Evolutionary conservation across 2,329 filamentous ascomycete species (phyloP).

Genomic region (Aaosphaeria pasadenensis): DNA sequence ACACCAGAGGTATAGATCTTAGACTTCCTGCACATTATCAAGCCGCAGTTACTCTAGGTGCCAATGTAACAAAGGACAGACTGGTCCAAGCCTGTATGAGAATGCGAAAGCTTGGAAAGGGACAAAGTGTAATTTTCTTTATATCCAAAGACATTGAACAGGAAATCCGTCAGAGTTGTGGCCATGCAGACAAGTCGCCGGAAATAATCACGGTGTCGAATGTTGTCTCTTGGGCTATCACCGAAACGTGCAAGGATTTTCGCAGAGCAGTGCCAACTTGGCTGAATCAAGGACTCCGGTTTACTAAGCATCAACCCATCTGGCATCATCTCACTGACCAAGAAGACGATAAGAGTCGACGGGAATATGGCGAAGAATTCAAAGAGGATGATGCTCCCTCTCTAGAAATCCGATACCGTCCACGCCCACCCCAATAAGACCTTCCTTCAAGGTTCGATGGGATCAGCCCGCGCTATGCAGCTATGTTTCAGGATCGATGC

Average conservation of each 20-base stretch:
- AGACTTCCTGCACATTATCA: constrained; percentile 57
- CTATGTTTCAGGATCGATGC: constrained; percentile 6
- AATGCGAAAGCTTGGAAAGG: constrained; percentile 66
- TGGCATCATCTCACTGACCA: constrained; percentile 17
- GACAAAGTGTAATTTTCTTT: constrained; percentile 64
- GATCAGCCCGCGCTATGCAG: too few species aligned
- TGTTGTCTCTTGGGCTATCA: constrained; percentile 59
- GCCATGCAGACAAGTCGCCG: neutral
- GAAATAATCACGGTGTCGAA: constrained; percentile 42
- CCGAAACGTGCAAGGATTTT: constrained; percentile 54
- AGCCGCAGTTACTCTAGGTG: constrained; percentile 66
- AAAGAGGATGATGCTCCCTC: constrained; percentile 56
- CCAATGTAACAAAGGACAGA: constrained; percentile 64
- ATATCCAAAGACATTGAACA: constrained; percentile 56
- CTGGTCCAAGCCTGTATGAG: constrained; percentile 64
- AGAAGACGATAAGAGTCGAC: constrained; percentile 25
- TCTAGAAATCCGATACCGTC: constrained; percentile 34
- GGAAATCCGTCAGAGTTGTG: neutral
- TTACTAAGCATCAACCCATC: constrained; percentile 38
- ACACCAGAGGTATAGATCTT: constrained; percentile 69
- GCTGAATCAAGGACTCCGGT: constrained; percentile 57
- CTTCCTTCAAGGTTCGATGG: too few species aligned
- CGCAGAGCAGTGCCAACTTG: constrained; percentile 55
- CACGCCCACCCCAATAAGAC: neutral
- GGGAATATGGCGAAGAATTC: constrained; percentile 29